Conservation (phyloP, 2,329 filamentous ascomycete species). For the Trichophyton simii region DNA sequence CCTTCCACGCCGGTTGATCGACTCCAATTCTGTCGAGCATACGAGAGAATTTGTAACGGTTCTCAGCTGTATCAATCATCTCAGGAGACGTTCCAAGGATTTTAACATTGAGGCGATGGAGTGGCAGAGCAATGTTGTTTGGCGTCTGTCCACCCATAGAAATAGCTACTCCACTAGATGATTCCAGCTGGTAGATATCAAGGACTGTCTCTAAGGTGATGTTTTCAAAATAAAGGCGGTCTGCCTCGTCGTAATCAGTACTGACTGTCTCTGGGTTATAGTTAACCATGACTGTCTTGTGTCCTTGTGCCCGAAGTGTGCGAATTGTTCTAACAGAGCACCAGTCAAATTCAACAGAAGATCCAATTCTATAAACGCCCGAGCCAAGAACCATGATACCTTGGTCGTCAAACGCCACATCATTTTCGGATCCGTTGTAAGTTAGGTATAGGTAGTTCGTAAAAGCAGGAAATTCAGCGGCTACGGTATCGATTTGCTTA, state of each 20-base stretch:
- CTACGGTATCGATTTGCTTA: slow-evolving; percentile 97
- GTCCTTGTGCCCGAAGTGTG: slow-evolving; percentile 67
- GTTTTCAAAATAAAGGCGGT: slow-evolving; percentile 91
- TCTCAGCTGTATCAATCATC: slow-evolving; percentile 97
- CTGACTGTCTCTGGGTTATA: slow-evolving; percentile 82
- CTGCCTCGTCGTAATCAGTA: slow-evolving; percentile 90
- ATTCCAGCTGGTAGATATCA: slow-evolving; percentile 85
- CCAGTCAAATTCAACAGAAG: slow-evolving; percentile 98
- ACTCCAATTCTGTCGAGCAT: slow-evolving; percentile 93
- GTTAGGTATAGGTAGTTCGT: slow-evolving; percentile 97
- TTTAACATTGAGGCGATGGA: slow-evolving; percentile 81
- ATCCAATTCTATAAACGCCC: slow-evolving; percentile 93
- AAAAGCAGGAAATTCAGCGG: slow-evolving; percentile 84
- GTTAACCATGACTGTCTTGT: slow-evolving; percentile 96
- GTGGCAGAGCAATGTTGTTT: slow-evolving; percentile 89
- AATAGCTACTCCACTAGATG: slow-evolving; percentile 70
- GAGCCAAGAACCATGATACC: slow-evolving; percentile 95
- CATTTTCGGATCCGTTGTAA: slow-evolving; percentile 80
- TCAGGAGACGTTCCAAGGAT: slow-evolving; percentile 91
- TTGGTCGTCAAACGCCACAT: slow-evolving; percentile 73
- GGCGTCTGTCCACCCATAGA: slow-evolving; percentile 96
- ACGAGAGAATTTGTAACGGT: slow-evolving; percentile 95
- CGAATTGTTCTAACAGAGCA: slow-evolving; percentile 90
- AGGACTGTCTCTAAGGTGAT: slow-evolving; percentile 82
- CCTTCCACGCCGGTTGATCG: slow-evolving; percentile 96